Evolutionary conservation across 2,329 filamentous ascomycete genomes (phyloP), one percentile per base, ranked within the genome.

Genomic region (Paraphaeosphaeria sporulosa): DNA sequence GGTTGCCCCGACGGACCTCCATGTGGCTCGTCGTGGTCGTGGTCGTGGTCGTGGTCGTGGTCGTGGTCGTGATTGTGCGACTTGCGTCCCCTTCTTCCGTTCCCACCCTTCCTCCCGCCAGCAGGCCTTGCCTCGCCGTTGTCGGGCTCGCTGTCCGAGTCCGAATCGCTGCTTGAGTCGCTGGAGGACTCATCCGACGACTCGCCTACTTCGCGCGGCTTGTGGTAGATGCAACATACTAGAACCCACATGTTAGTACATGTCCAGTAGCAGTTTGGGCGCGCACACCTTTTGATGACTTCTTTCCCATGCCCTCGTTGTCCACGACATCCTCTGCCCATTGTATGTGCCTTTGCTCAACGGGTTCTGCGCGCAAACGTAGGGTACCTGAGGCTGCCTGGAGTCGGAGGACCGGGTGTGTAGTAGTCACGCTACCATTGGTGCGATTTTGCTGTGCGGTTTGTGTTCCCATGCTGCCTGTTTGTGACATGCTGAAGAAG

Each of bases 201-300:
- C 77, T 98, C 94, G 75, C 91, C 76, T 15, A 73, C 72, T 38
- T 71, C 74, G 67, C 90, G 91, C 7, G 93, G 89, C 62, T 91
- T 91, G 81, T 97, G 94, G 81, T 97, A 99, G 78, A 99, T 99
- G 78, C 95, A 99, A 85, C 95, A 99, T n/a, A 98, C 95, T 96
- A 53, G 9, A 44, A 10, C 19, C 12, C 9, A 3, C 19, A 49
- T 34, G 34, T 70, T 62, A 71, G 64, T 44, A 21, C 32, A 17
- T 40, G 13, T 21, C 21, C 15, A 17, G 44, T 27, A 10, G 25
- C 15, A 21, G 25, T 15, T 15, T n/a, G 19, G 17, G 8, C 2
- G 27, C 6, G 12, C 21, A 21, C 78, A 94, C 93, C 92, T 87
- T 99, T 99, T 19, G 92, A 96, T 65, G 88, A 94, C 82, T 98